phyloP scores from a whole-genome alignment of 805 yeast genomes.

The Saccharomycopsis sp. region DNA sequence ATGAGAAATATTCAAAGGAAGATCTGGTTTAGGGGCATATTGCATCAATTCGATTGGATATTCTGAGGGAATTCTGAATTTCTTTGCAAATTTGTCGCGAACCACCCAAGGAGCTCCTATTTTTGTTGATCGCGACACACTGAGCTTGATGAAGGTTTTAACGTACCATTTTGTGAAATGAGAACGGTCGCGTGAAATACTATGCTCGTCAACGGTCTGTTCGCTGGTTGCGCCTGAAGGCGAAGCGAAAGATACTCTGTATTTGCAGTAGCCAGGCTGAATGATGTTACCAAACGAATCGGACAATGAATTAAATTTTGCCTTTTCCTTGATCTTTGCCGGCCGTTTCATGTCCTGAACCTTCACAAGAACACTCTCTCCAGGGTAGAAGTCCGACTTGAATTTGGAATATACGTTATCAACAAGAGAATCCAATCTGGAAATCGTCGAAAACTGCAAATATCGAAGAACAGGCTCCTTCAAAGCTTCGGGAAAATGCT shows the following conservation, averaged over 20 bases:
- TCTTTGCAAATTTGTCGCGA: conserved; percentile 63
- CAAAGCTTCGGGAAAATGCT: conserved; percentile 81
- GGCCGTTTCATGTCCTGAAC: conserved; percentile 17
- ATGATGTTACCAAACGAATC: conserved; percentile 31
- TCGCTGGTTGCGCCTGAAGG: conserved; percentile 41
- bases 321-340: conserved; percentile 20
- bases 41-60: conserved; percentile 47
- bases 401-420: conserved; percentile 78
- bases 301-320: conserved; percentile 38
- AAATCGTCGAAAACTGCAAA: conserved; percentile 72
- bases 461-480: conserved; percentile 87
- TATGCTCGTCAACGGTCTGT: conserved; percentile 63
- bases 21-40: conserved; percentile 19
- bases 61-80: conserved; percentile 57
- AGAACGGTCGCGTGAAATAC: conserved; percentile 76
- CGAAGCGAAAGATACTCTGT: conserved; percentile 55
- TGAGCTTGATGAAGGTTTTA: conserved; percentile 78
- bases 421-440: conserved; percentile 79
- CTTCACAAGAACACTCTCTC: conserved; percentile 70
- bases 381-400: conserved; percentile 83
- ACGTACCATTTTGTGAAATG: conserved; percentile 85
- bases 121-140: conserved; percentile 70
- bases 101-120: conserved; percentile 97
- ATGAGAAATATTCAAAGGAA: not conserved
- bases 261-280: conserved; percentile 55